Conservation (phyloP, 1,284 basidiomycete genomes). For the Cryptococcus sp. region DNA sequence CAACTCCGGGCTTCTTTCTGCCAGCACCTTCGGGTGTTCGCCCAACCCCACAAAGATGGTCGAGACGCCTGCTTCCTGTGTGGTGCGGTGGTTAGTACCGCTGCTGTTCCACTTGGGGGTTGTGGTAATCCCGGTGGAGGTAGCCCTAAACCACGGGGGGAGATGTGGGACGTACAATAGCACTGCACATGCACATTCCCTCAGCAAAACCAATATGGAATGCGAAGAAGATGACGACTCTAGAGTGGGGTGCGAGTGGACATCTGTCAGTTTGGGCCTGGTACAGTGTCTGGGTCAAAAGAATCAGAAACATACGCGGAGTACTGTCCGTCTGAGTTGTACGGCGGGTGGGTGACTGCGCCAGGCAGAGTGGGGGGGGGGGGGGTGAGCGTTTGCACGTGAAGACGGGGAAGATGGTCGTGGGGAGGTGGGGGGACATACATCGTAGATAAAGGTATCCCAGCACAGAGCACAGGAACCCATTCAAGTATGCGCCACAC, state of each 20-base stretch:
- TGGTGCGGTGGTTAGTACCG: no score
- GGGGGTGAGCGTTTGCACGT: neutral
- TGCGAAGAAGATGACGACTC: slow-evolving; percentile 68
- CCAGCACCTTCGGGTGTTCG: slow-evolving; percentile 69
- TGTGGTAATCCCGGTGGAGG: neutral
- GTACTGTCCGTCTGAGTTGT: neutral
- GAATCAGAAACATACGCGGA: neutral
- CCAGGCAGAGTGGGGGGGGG: no score
- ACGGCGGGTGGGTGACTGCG: neutral
- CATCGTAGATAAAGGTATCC: slow-evolving; percentile 74
- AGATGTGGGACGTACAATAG: slow-evolving; percentile 23
- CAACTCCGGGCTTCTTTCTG: slow-evolving; percentile 67
- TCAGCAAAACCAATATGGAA: slow-evolving; percentile 69
- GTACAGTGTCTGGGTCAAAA: no score
- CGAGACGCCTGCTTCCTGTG: slow-evolving; percentile 61
- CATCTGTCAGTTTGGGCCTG: no score
- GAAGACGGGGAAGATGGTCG: no score
- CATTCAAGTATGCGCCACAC: slow-evolving; percentile 71
- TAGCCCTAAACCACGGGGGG: neutral
- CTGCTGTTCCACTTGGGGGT: no score
- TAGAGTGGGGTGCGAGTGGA: slow-evolving; percentile 5
- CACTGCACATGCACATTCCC: slow-evolving; percentile 34
- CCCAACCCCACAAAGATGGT: slow-evolving; percentile 81
- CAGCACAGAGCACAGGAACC: slow-evolving; percentile 71
- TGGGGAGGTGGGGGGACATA: slow-evolving; percentile 47